Conservation (phyloP, 106 monocot genomes). For the Ottelia alismoides region DNA sequence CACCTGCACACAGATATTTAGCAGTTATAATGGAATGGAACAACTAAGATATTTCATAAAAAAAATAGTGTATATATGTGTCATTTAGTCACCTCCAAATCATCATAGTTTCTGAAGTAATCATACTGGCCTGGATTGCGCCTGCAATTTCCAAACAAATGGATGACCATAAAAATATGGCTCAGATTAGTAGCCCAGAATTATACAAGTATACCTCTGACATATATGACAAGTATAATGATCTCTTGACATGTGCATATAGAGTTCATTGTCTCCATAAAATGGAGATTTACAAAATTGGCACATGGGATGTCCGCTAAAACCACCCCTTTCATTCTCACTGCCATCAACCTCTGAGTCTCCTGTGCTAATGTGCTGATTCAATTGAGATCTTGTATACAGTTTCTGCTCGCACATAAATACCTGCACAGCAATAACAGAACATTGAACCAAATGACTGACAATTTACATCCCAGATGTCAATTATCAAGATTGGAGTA, state of each 20-base stretch:
- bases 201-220: slow-evolving; percentile 39
- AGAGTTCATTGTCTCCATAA: slow-evolving; percentile 98
- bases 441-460: too few species aligned
- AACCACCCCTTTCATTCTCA: slow-evolving; percentile 85
- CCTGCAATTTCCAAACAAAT: slow-evolving; percentile 23
- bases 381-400: slow-evolving; percentile 73
- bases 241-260: slow-evolving; percentile 81
- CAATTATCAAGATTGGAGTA: too few species aligned
- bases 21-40: not conserved
- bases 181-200: not conserved
- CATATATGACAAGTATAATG: slow-evolving; percentile 96
- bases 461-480: too few species aligned
- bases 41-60: not conserved
- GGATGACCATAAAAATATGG: not conserved
- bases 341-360: slow-evolving; percentile 93
- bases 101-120: slow-evolving; percentile 84
- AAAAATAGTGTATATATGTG: not conserved
- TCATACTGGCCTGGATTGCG: slow-evolving; percentile 90
- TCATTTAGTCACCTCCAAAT: slow-evolving; percentile 55
- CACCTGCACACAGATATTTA: slow-evolving; percentile 22
- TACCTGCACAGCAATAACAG: too few species aligned
- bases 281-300: slow-evolving; percentile 84
- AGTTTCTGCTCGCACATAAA: slow-evolving; percentile 98
- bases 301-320: slow-evolving; percentile 90
- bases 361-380: slow-evolving; percentile 61